Percentiles rank a stretch among this genome's conserved stretches.
Evolutionary conservation across 2,329 filamentous ascomycete species (phyloP).

Genomic region (Paecilomyces dactylethromorphus): DNA sequence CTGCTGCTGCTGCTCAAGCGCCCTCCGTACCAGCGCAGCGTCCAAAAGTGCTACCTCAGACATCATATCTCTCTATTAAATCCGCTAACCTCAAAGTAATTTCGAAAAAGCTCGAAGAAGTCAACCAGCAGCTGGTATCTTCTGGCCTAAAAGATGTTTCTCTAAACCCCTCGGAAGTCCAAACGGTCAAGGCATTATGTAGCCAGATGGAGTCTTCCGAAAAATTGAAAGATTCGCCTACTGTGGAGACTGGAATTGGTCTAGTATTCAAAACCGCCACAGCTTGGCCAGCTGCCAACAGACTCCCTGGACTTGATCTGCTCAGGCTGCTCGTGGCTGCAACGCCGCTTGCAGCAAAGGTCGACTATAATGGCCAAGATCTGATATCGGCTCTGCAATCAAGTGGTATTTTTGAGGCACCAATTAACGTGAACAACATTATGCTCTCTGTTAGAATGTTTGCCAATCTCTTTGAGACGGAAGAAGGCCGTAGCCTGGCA

Average conservation of each 20-base stretch:
- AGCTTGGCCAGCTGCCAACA: conserved; percentile 71
- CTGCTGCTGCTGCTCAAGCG: conserved; percentile 29
- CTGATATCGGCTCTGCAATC: conserved; percentile 56
- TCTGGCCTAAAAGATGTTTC: conserved; percentile 67
- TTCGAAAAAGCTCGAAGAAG: conserved; percentile 66
- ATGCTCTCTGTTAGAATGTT: conserved; percentile 82
- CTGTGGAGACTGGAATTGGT: conserved; percentile 49
- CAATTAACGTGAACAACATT: conserved; percentile 67
- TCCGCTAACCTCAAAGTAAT: conserved; percentile 65
- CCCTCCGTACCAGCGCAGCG: conserved; percentile 31
- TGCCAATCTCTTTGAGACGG: conserved; percentile 74
- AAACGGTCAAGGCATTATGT: conserved; percentile 55
- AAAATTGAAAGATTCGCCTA: conserved; percentile 38
- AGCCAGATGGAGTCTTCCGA: conserved; percentile 52
- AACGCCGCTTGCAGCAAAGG: conserved; percentile 58
- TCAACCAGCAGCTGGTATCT: conserved; percentile 63
- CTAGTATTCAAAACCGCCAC: conserved; percentile 67
- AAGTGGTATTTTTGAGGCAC: conserved; percentile 53
- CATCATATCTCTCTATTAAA: conserved; percentile 69
- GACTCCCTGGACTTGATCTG: conserved; percentile 78
- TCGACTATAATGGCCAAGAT: conserved; percentile 47
- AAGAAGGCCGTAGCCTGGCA: conserved; percentile 61
- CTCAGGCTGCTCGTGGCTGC: conserved; percentile 73
- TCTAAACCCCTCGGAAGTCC: conserved; percentile 65
- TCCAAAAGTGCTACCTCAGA: conserved; percentile 67